These are phyloP conservation scores for Aspergillus eucalypticola DNA, from an alignment of 2,329 filamentous ascomycete species.

Conservation along the genomic window DNA sequence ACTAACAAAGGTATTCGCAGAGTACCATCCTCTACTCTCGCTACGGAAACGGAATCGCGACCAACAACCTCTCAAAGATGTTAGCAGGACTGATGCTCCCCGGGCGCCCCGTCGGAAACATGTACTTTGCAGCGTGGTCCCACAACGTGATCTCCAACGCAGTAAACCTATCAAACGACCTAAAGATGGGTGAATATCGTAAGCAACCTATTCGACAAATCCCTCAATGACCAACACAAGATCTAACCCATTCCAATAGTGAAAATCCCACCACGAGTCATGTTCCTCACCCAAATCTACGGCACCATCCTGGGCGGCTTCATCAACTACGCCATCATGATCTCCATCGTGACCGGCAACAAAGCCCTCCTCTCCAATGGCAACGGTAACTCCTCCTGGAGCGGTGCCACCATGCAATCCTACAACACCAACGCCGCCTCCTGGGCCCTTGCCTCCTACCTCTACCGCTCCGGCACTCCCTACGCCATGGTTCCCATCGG, in stretches of 20 bases:
- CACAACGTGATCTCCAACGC: slow-evolving; percentile 30
- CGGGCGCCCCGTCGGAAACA: slow-evolving; percentile 26
- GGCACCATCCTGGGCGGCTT: slow-evolving; percentile 57
- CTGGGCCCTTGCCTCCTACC: slow-evolving; percentile 54
- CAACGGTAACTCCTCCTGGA: slow-evolving; percentile 55
- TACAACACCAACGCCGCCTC: slow-evolving; percentile 40
- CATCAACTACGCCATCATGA: slow-evolving; percentile 60
- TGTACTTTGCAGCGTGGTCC: slow-evolving; percentile 33
- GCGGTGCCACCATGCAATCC: slow-evolving; percentile 52
- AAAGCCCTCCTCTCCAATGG: slow-evolving; percentile 49
- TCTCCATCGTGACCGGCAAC: slow-evolving; percentile 53
- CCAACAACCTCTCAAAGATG: slow-evolving; percentile 31
- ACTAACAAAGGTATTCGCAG: background rate
- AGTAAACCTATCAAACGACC: slow-evolving; percentile 26
- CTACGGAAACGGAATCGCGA: slow-evolving; percentile 23
- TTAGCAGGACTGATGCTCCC: slow-evolving; percentile 27
- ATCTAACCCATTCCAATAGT: slow-evolving; percentile 28
- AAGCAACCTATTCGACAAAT: too few relatives aligned
- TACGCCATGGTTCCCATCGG: slow-evolving; percentile 56
- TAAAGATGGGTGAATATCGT: slow-evolving; percentile 22
- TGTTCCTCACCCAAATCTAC: slow-evolving; percentile 60
- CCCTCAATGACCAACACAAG: too few relatives aligned
- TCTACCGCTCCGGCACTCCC: slow-evolving; percentile 50
- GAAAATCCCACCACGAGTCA: slow-evolving; percentile 57
- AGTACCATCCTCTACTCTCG: slow-evolving; percentile 18